Evolutionary conservation across 2,329 filamentous ascomycete species (phyloP).

Genomic region (Colletotrichum sojae): DNA sequence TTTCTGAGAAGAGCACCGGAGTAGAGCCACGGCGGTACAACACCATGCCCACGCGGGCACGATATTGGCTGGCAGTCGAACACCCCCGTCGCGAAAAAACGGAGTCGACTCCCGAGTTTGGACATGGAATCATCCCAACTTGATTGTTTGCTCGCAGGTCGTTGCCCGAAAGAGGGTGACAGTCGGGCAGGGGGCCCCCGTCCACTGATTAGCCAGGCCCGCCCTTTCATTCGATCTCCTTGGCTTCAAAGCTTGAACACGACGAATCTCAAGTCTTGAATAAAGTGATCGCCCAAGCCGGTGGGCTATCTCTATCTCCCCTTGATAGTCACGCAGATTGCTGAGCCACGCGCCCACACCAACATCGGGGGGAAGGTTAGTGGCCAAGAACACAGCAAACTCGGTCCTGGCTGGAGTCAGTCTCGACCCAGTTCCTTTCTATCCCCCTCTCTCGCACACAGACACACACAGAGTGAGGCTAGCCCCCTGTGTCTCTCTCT

Average conservation of each 20-base stretch:
- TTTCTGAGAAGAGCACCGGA: background rate
- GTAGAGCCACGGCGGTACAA: background rate
- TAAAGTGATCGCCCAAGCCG: constrained; percentile 31
- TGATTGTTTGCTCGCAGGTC: constrained; percentile 29
- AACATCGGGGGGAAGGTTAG: background rate
- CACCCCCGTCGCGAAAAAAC: background rate
- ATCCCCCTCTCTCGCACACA: constrained; percentile 10
- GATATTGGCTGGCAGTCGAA: no score
- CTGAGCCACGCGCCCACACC: constrained; percentile 28
- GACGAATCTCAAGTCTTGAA: constrained; percentile 28
- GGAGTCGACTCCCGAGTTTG: constrained; percentile 25
- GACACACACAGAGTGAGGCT: background rate
- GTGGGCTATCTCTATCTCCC: constrained; percentile 9
- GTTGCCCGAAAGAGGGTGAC: constrained; percentile 26
- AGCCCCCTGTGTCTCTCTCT: background rate
- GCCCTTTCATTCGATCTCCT: constrained; percentile 34
- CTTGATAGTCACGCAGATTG: background rate
- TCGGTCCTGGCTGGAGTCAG: background rate
- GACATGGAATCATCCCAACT: constrained; percentile 34
- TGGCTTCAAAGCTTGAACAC: constrained; percentile 27
- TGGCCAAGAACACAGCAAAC: no score
- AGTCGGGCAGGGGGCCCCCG: constrained; percentile 25
- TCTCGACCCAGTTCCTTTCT: background rate
- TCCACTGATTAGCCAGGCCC: constrained; percentile 30
- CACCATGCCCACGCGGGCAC: background rate